A percentile compares a stretch with the other conserved stretches of the same genome.
Conservation (phyloP, 352 stramenopile genomes). For the Pythium vanterpoolii region DNA sequence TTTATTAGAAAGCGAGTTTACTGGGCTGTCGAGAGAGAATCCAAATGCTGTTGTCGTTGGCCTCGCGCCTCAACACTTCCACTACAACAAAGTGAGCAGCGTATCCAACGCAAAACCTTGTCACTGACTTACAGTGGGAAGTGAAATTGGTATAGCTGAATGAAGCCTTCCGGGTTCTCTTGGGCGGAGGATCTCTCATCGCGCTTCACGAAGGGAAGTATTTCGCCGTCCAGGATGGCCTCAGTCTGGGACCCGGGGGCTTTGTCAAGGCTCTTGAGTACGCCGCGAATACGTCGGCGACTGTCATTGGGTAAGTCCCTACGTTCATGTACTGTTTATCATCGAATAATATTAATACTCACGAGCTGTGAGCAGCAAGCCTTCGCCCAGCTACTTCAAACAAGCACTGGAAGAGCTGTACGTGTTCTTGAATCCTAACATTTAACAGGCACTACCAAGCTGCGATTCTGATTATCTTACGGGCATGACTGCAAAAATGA, state of each 20-base stretch:
- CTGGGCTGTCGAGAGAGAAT: constrained; percentile 30
- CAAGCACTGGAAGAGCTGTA: constrained; percentile 46
- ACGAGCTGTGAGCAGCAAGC: constrained; percentile 32
- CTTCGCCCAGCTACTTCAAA: constrained; percentile 40
- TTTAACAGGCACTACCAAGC: not conserved
- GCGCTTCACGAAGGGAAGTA: constrained; percentile 53
- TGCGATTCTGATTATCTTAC: not conserved
- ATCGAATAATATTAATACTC: not conserved
- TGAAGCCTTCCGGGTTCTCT: constrained; percentile 45
- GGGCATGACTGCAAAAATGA: not conserved
- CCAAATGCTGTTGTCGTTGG: constrained; percentile 63
- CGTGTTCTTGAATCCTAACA: not conserved
- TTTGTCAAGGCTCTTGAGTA: constrained; percentile 60
- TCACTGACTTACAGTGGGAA: not conserved
- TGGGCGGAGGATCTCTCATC: constrained; percentile 47
- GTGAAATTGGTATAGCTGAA: constrained; percentile 34
- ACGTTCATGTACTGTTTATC: not conserved
- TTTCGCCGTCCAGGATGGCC: constrained; percentile 40
- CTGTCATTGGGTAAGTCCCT: constrained; percentile 41
- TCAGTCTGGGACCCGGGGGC: constrained; percentile 49
- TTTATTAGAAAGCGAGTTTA: constrained; percentile 45
- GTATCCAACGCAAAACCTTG: not conserved
- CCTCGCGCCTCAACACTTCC: constrained; percentile 44
- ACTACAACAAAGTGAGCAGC: constrained; percentile 50
- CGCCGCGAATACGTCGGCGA: constrained; percentile 34